Conservation (phyloP, 2,329 filamentous ascomycete species). For the Colletotrichum sp. region DNA sequence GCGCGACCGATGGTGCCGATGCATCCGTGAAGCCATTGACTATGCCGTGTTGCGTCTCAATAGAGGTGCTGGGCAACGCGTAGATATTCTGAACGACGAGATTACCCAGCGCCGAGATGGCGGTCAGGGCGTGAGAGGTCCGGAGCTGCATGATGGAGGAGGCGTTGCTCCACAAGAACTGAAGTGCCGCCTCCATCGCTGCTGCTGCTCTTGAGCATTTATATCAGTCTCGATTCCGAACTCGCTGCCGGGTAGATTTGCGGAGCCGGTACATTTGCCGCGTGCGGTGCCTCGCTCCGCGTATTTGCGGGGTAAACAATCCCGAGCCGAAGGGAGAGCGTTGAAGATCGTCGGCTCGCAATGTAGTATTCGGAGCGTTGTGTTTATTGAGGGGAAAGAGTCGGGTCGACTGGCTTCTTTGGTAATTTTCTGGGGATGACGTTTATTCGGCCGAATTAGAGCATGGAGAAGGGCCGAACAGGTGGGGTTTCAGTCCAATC, state of each 20-base stretch:
- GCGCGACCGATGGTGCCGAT: background rate
- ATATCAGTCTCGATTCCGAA: background rate
- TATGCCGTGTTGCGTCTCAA: background rate
- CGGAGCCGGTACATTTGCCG: background rate
- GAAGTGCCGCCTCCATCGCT: background rate
- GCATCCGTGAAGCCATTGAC: background rate
- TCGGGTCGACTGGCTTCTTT: background rate
- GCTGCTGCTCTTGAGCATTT: background rate
- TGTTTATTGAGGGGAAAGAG: background rate
- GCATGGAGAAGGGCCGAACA: background rate
- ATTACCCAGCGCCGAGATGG: background rate
- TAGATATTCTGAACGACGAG: background rate
- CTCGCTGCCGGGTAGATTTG: background rate
- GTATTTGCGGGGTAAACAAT: background rate
- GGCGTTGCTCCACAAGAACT: background rate
- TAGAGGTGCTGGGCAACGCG: background rate
- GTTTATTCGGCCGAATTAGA: background rate
- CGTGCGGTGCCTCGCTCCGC: background rate
- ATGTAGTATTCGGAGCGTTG: background rate
- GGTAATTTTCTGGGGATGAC: background rate
- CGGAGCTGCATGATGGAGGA: background rate
- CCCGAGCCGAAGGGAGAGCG: background rate
- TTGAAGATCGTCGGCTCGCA: background rate
- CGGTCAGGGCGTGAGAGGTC: background rate
- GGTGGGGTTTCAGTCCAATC: background rate